Conservation (phyloP, 2,329 filamentous ascomycete species). For the Rutstroemia sp. region DNA sequence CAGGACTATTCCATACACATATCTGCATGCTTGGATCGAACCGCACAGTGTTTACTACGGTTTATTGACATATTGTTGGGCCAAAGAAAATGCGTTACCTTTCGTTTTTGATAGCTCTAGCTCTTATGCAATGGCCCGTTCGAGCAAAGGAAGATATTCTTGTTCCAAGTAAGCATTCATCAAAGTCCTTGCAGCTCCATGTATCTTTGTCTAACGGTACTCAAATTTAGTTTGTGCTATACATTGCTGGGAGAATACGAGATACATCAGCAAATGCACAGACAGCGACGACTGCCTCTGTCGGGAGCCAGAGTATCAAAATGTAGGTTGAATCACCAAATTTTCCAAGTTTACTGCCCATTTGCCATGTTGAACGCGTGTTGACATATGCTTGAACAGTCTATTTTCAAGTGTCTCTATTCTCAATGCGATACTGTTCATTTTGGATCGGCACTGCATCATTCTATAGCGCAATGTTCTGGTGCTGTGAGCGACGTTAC, state of each 20-base stretch:
- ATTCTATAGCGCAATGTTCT: slow-evolving; percentile 28
- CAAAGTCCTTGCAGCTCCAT: neutral
- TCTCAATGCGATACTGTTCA: slow-evolving; percentile 31
- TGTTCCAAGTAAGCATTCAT: slow-evolving; percentile 13
- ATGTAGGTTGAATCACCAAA: slow-evolving; percentile 17
- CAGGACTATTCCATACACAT: too few relatives aligned
- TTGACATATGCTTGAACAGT: slow-evolving; percentile 17
- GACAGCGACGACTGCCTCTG: slow-evolving; percentile 28
- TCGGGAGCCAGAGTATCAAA: slow-evolving; percentile 28
- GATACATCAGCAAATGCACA: slow-evolving; percentile 29
- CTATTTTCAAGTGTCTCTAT: slow-evolving; percentile 31
- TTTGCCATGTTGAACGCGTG: neutral
- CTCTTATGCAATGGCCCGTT: slow-evolving; percentile 10
- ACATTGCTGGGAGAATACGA: slow-evolving; percentile 32
- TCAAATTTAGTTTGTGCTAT: slow-evolving; percentile 24
- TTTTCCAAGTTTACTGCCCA: neutral
- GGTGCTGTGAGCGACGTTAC: slow-evolving; percentile 14
- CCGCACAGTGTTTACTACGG: too few relatives aligned
- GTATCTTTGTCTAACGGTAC: neutral
- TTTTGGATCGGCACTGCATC: slow-evolving; percentile 30
- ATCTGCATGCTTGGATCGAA: too few relatives aligned
- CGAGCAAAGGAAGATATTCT: slow-evolving; percentile 11
- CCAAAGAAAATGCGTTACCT: slow-evolving; percentile 9
- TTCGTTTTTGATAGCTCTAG: slow-evolving; percentile 10
- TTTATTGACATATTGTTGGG: neutral